Evolutionary conservation across 2,329 filamentous ascomycete species (phyloP).

Genomic region (Teratosphaeria viscida): DNA sequence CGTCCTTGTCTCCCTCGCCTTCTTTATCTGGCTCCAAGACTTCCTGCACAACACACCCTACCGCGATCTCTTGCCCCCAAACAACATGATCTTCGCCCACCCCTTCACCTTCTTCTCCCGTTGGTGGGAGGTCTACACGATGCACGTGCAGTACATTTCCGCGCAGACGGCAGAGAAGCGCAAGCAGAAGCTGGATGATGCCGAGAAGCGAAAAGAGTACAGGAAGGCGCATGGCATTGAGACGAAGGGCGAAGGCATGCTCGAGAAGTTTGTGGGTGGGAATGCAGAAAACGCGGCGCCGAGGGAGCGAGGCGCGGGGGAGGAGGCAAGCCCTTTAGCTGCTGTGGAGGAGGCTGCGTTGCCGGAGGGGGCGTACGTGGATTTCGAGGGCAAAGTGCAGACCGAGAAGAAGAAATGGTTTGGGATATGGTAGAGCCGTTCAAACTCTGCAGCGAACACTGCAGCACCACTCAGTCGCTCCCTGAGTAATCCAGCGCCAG

Average conservation of each 20-base stretch:
- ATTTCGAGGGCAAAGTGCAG: slow-evolving; percentile 38
- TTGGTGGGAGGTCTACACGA: slow-evolving; percentile 60
- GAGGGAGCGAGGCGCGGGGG: slow-evolving; percentile 22
- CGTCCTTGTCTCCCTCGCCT: slow-evolving; percentile 58
- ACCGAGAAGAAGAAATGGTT: slow-evolving; percentile 65
- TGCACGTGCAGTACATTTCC: slow-evolving; percentile 65
- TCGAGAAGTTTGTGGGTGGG: slow-evolving; percentile 37
- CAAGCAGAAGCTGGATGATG: slow-evolving; percentile 67
- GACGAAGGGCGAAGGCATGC: slow-evolving; percentile 29
- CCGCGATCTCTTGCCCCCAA: slow-evolving; percentile 63
- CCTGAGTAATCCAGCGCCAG: too few species aligned
- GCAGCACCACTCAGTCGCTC: too few species aligned
- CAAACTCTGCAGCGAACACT: not conserved
- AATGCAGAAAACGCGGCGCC: slow-evolving; percentile 28
- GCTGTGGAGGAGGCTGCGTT: slow-evolving; percentile 27
- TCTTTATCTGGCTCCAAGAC: slow-evolving; percentile 65
- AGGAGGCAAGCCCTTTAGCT: slow-evolving; percentile 31
- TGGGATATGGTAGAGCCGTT: slow-evolving; percentile 59
- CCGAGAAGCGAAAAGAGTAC: slow-evolving; percentile 76
- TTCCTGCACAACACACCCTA: slow-evolving; percentile 72
- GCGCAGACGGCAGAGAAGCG: slow-evolving; percentile 61
- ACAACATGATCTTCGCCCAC: slow-evolving; percentile 56
- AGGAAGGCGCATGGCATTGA: slow-evolving; percentile 77
- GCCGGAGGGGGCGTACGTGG: slow-evolving; percentile 27
- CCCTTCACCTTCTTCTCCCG: slow-evolving; percentile 58